These are phyloP conservation scores for Hirsutella rhossiliensis DNA, from an alignment of 2,329 filamentous ascomycete genomes.

Conservation along the genomic window DNA sequence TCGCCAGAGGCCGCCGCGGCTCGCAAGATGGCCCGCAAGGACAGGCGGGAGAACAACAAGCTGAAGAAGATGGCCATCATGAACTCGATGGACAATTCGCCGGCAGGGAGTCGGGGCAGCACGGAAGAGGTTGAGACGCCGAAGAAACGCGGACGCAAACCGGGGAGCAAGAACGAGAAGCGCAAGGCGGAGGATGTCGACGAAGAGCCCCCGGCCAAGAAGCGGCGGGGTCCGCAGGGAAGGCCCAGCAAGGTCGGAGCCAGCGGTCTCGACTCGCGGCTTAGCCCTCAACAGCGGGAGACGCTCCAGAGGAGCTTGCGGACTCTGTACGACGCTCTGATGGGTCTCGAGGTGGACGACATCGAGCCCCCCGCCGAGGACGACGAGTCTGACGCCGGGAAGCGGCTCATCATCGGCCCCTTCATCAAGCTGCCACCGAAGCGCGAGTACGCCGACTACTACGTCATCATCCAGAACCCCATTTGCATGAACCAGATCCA, in stretches of 20 bases:
- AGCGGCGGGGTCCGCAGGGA: slow-evolving; percentile 59
- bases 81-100: slow-evolving; percentile 50
- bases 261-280: slow-evolving; percentile 25
- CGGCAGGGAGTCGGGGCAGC: slow-evolving; percentile 66
- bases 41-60: slow-evolving; percentile 67
- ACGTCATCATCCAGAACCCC: slow-evolving; percentile 79
- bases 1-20: slow-evolving; percentile 85
- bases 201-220: slow-evolving; percentile 66
- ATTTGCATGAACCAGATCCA: slow-evolving; percentile 96
- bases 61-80: slow-evolving; percentile 38
- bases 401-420: slow-evolving; percentile 79
- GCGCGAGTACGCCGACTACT: slow-evolving; percentile 88
- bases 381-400: slow-evolving; percentile 45
- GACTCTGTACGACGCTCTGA: slow-evolving; percentile 65
- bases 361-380: slow-evolving; percentile 43
- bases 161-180: slow-evolving; percentile 63
- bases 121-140: slow-evolving; percentile 67
- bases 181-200: slow-evolving; percentile 76
- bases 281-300: slow-evolving; percentile 58
- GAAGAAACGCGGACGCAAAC: slow-evolving; percentile 80
- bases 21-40: slow-evolving; percentile 75
- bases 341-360: slow-evolving; percentile 74
- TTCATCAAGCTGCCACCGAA: slow-evolving; percentile 88
- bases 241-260: slow-evolving; percentile 48
- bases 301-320: slow-evolving; percentile 72